A percentile compares a stretch with the other conserved stretches of the same genome.
These are phyloP conservation scores for Selenicereus undatus DNA, from an alignment of 148 eudicot species.

Conservation along the genomic window DNA sequence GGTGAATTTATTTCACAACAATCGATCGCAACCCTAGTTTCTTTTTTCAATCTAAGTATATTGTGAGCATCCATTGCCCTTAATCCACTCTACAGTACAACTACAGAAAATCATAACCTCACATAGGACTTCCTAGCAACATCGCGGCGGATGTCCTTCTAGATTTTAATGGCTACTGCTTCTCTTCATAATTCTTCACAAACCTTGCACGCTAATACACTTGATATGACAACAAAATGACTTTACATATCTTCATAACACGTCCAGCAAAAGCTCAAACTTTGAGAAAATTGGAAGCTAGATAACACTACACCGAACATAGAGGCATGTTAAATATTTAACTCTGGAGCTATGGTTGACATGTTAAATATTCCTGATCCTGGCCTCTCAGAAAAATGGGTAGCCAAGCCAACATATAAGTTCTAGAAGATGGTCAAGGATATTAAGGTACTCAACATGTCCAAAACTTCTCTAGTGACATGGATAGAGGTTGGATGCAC, in stretches of 20 bases:
- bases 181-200: conserved; percentile 66
- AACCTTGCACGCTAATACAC: conserved; percentile 66
- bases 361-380: neutral
- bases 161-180: conserved; percentile 72
- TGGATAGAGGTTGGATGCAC: neutral
- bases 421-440: neutral
- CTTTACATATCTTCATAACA: neutral
- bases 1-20: too few relatives aligned
- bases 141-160: conserved; percentile 65
- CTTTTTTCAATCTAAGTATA: conserved; percentile 74
- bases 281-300: neutral
- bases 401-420: neutral
- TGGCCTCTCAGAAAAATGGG: neutral
- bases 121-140: conserved; percentile 50
- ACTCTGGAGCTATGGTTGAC: neutral
- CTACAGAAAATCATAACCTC: conserved; percentile 46
- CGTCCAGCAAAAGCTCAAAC: neutral
- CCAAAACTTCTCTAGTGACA: neutral
- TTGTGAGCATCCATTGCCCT: conserved; percentile 85
- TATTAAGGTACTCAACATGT: neutral
- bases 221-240: conserved; percentile 31
- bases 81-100: conserved; percentile 74
- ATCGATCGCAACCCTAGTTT: conserved; percentile 65
- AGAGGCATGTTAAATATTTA: neutral
- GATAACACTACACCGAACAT: neutral